Percentiles rank a stretch among this genome's conserved stretches.
phyloP scores from a whole-genome alignment of 106 monocot genomes.

The Dioscorea zingiberensis region DNA sequence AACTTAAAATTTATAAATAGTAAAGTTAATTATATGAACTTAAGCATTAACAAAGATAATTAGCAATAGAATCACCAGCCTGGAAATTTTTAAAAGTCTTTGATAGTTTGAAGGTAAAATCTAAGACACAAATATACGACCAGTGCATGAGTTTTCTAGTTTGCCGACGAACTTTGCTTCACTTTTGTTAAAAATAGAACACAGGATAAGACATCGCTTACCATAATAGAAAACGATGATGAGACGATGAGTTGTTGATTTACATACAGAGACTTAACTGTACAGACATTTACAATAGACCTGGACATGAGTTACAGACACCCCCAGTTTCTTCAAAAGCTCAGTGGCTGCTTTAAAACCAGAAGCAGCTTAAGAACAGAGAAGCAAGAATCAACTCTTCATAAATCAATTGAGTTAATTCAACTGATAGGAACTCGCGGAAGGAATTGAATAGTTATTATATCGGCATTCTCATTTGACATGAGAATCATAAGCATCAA shows the following conservation, averaged over 20 bases:
- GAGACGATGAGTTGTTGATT: background rate
- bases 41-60: too few species aligned
- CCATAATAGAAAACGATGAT: too few species aligned
- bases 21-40: too few species aligned
- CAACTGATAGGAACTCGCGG: background rate
- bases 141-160: too few species aligned
- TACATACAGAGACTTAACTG: constrained; percentile 2
- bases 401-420: constrained; percentile 5
- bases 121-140: too few species aligned
- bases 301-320: background rate
- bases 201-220: too few species aligned
- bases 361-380: constrained; percentile 9
- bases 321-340: background rate
- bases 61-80: too few species aligned
- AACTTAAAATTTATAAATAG: too few species aligned
- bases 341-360: constrained; percentile 1
- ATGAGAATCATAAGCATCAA: constrained; percentile 68
- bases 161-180: too few species aligned
- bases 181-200: too few species aligned
- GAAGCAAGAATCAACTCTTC: constrained; percentile 4
- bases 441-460: background rate
- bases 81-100: too few species aligned
- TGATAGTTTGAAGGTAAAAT: too few species aligned
- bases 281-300: constrained; percentile 17
- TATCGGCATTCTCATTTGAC: constrained; percentile 22